A percentile compares a stretch with the other conserved stretches of the same genome.
Evolutionary conservation across 306 rosid species (phyloP).

Genomic region (Albizia julibrissin): DNA sequence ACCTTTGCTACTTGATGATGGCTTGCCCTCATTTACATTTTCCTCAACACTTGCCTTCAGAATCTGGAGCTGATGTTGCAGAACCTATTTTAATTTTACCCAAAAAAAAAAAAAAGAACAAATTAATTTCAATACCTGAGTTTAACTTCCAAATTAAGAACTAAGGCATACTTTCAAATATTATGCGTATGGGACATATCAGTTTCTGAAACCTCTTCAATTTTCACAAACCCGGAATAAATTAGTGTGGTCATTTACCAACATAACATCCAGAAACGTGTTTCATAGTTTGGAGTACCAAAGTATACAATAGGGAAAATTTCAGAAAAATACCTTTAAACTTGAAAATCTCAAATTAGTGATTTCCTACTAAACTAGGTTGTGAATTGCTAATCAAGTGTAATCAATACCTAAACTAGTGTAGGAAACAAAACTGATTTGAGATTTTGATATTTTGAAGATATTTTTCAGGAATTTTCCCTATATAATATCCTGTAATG

Average conservation of each 20-base stretch:
- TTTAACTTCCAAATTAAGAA: not conserved
- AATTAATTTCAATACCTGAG: not conserved
- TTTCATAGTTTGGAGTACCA: not conserved
- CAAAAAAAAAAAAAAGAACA: not conserved
- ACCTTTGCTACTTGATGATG: constrained; percentile 57
- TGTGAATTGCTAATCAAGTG: too few relatives aligned
- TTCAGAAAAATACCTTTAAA: too few relatives aligned
- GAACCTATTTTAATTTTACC: constrained; percentile 41
- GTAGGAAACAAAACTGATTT: too few relatives aligned
- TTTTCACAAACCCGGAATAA: not conserved
- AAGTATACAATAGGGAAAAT: not conserved
- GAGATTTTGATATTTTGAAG: too few relatives aligned
- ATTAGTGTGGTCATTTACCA: not conserved
- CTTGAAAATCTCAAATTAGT: too few relatives aligned
- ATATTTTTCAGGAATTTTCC: too few relatives aligned
- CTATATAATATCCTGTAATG: not conserved
- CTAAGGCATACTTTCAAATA: not conserved
- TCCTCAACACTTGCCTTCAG: constrained; percentile 46
- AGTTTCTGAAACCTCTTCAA: not conserved
- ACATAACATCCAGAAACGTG: not conserved
- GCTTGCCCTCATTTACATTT: constrained; percentile 33
- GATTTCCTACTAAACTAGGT: too few relatives aligned
- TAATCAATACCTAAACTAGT: too few relatives aligned
- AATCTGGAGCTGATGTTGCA: constrained; percentile 64
- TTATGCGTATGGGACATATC: not conserved